These are phyloP conservation scores for Oryza rufipogon DNA, from an alignment of 176 grass and related monocot genomes.

Conservation along the genomic window DNA sequence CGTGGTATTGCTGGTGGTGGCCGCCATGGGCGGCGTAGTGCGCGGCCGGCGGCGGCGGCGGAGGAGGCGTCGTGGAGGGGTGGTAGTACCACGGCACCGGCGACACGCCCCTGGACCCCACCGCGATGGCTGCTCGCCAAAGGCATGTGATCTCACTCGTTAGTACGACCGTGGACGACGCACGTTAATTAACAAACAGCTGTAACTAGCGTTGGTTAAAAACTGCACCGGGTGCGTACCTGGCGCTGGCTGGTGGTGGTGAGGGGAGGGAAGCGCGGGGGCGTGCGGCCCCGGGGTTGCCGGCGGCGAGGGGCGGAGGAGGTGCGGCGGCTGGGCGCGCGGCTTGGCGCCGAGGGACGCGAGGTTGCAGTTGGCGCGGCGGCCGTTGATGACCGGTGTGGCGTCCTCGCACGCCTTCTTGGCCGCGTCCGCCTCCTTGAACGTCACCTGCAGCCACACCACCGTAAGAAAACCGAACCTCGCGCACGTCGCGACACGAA, in stretches of 20 bases:
- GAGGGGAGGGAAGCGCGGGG: slow-evolving; percentile 51
- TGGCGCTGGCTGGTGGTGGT: slow-evolving; percentile 60
- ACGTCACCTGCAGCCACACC: slow-evolving; percentile 69
- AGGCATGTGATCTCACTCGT: slow-evolving; percentile 32
- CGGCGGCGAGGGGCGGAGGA: slow-evolving; percentile 65
- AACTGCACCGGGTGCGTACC: slow-evolving; percentile 3
- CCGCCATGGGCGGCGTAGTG: slow-evolving; percentile 57
- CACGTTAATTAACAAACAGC: slow-evolving; percentile 35
- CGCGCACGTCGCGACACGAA: too few species aligned
- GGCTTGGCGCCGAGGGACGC: slow-evolving; percentile 98
- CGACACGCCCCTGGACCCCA: slow-evolving; percentile 70
- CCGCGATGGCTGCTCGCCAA: slow-evolving; percentile 59
- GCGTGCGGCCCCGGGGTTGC: slow-evolving; percentile 54
- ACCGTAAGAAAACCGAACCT: background rate
- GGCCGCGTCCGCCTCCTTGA: slow-evolving; percentile 90
- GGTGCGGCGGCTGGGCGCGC: slow-evolving; percentile 46
- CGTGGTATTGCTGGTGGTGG: slow-evolving; percentile 70
- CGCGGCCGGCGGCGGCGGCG: slow-evolving; percentile 45
- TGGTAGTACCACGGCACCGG: slow-evolving; percentile 92
- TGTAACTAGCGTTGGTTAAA: background rate
- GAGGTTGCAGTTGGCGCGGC: slow-evolving; percentile 98
- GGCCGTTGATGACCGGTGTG: slow-evolving; percentile 85
- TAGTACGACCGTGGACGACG: slow-evolving; percentile 3
- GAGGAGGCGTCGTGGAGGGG: slow-evolving; percentile 55
- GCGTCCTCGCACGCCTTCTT: slow-evolving; percentile 97